Percentiles rank a stretch among this genome's conserved stretches.
phyloP scores from a whole-genome alignment of 192 early-diverging fungal genomes.

The Martensiomyces pterosporus region DNA sequence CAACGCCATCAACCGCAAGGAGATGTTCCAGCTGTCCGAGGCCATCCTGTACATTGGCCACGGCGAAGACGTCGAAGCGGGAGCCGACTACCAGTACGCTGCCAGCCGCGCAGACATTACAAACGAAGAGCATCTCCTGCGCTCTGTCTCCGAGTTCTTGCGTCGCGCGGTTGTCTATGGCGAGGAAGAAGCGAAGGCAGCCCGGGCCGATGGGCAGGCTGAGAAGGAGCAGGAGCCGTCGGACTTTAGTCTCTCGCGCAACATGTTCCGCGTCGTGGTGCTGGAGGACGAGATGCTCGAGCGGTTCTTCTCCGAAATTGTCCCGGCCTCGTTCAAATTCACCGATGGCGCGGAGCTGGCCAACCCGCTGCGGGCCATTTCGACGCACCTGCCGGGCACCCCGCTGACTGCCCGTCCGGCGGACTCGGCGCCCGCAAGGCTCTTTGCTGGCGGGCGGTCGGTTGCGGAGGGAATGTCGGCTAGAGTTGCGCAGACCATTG shows the following conservation, averaged over 20 bases:
- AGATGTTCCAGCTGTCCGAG: conserved; percentile 82
- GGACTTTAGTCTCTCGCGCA: conserved; percentile 33
- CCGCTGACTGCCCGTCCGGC: conserved; percentile 21
- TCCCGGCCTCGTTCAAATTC: conserved; percentile 42
- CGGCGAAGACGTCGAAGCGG: conserved; percentile 29
- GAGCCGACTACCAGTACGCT: conserved; percentile 2
- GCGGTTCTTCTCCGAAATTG: conserved; percentile 66
- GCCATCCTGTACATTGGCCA: conserved; percentile 71
- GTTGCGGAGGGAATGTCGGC: conserved; percentile 44
- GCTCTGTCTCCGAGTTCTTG: conserved; percentile 34
- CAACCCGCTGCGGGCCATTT: conserved; percentile 41
- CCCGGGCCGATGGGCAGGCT: too few species aligned
- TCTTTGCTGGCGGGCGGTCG: conserved; percentile 25
- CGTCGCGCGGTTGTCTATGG: conserved; percentile 24
- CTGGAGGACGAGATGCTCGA: conserved; percentile 83
- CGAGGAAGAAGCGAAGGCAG: conserved; percentile 3
- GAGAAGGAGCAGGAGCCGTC: conserved; percentile 6
- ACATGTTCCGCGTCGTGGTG: conserved; percentile 74
- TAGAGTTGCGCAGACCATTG: conserved; percentile 44
- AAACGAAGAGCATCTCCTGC: conserved; percentile 45
- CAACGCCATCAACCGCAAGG: conserved; percentile 63
- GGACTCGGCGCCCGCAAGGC: conserved; percentile 19
- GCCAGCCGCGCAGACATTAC: conserved; percentile 17
- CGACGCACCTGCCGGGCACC: conserved; percentile 33
- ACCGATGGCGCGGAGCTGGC: conserved; percentile 47